Evolutionary conservation across 306 rosid species (phyloP), one percentile per base, ranked within the genome.

Genomic region (Alnus glutinosa): DNA sequence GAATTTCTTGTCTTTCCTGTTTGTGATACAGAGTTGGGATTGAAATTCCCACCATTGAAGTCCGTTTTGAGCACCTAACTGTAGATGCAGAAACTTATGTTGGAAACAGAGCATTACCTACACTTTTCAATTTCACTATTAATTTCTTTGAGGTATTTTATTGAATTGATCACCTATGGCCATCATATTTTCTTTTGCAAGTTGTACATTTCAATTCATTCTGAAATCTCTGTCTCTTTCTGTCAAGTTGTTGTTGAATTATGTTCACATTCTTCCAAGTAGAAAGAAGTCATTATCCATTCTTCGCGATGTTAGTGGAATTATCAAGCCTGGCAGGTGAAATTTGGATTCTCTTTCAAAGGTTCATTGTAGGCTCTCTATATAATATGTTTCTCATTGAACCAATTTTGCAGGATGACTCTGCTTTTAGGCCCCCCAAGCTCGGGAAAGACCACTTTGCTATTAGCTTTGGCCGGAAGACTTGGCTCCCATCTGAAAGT

Each of bases 361-460:
- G 93, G 97, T 89, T 85, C 54, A 32, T 28, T 4, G 32, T n/a
- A 9, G 59, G 42, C 28, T 55, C 51, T 61, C 55, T 51, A 77
- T 39, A 34, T 7, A 2, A 23, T 15, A 0, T 23, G 28, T 23
- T 28, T 37, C 12, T 77, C 28, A 48, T 77, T 46, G 49, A 46
- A 5, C 10, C 39, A 19, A 49, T 86, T 32, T 67, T 12, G 72
- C 49, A 73, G 88, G 80, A 87, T 94, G 94, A 87, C 97, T 52
- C 72, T 94, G 49, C 97, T 94, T 77, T 67, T 92, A 44, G 98
- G 98, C 58, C 96, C 98, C 74, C 98, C 96, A 49, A 83, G 93
- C 55, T 87, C 97, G 28, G 97, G 98, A 28, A 94, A 92, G 87
- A 92, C 97, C 39, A 89, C 98, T 30, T 64, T 92, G 28, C 83